A percentile compares a stretch with the other conserved stretches of the same genome.
Evolutionary conservation across 129 eudicot genomes (phyloP).

Genomic region (Tanacetum coccineum): DNA sequence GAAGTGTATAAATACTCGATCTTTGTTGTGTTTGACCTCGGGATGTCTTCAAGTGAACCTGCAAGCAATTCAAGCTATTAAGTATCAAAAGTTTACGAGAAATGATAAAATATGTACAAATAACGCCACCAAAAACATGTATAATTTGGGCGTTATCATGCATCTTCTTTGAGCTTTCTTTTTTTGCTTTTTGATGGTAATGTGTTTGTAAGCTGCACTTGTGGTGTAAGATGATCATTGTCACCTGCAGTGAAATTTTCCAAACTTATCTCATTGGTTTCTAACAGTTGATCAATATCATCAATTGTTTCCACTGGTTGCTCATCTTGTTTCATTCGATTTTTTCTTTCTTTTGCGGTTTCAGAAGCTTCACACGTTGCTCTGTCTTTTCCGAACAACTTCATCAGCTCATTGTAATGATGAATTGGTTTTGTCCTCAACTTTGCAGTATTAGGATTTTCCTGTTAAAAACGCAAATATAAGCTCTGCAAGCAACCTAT

Average conservation of each 20-base stretch:
- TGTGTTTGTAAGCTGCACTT: background rate
- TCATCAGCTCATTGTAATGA: background rate
- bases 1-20: too few relatives aligned
- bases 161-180: background rate
- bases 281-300: background rate
- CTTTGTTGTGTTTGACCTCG: too few relatives aligned
- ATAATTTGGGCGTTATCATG: too few relatives aligned
- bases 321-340: background rate
- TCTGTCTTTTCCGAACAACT: background rate
- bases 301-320: background rate
- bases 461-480: too few relatives aligned
- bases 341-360: background rate
- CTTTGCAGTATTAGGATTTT: too few relatives aligned
- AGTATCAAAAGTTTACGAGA: too few relatives aligned
- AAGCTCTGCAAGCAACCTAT: too few relatives aligned
- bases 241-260: background rate
- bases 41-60: too few relatives aligned
- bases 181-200: background rate
- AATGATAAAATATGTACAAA: too few relatives aligned
- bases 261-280: background rate
- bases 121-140: too few relatives aligned
- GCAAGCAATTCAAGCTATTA: too few relatives aligned
- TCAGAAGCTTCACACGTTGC: background rate
- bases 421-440: background rate
- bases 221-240: background rate